phyloP scores from a whole-genome alignment of 768 basidiomycete species.

The Lactarius akahatsu region DNA sequence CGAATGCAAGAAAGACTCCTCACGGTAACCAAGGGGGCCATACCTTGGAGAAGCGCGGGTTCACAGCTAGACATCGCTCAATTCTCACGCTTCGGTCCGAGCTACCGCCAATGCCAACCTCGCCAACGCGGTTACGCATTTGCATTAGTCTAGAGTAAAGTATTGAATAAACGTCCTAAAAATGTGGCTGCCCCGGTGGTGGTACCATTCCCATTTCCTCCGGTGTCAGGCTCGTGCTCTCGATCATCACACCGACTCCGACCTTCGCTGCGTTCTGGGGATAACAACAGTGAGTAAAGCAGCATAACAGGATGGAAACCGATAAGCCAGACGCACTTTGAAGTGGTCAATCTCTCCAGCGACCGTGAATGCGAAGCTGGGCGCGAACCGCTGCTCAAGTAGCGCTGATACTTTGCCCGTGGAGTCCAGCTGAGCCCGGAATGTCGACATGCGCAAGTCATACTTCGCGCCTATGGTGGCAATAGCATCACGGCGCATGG shows the following conservation, averaged over 20 bases:
- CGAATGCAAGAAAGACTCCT: slow-evolving; percentile 50
- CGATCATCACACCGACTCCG: slow-evolving; percentile 97
- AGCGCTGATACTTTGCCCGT: slow-evolving; percentile 93
- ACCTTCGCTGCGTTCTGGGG: slow-evolving; percentile 87
- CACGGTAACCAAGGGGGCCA: slow-evolving; percentile 48
- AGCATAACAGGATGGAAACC: neutral
- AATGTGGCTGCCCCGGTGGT: slow-evolving; percentile 31
- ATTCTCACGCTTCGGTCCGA: slow-evolving; percentile 24
- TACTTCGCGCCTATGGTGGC: slow-evolving; percentile 96
- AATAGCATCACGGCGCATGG: slow-evolving; percentile 82
- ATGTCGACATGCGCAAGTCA: slow-evolving; percentile 90
- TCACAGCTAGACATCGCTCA: neutral
- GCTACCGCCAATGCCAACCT: neutral
- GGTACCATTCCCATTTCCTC: slow-evolving; percentile 67
- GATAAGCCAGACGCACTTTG: slow-evolving; percentile 57
- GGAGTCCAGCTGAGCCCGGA: slow-evolving; percentile 92
- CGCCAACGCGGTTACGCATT: slow-evolving; percentile 4
- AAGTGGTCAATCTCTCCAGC: slow-evolving; percentile 98
- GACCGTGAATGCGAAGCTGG: slow-evolving; percentile 91
- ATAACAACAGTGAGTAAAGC: slow-evolving; percentile 5
- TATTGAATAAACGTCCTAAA: slow-evolving; percentile 24
- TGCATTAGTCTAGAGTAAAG: slow-evolving; percentile 30
- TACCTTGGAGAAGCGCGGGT: neutral
- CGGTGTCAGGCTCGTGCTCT: slow-evolving; percentile 75
- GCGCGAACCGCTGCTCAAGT: slow-evolving; percentile 94